Conservation (phyloP, 1,139 yeast species). For the Chernovozyma aurita region DNA sequence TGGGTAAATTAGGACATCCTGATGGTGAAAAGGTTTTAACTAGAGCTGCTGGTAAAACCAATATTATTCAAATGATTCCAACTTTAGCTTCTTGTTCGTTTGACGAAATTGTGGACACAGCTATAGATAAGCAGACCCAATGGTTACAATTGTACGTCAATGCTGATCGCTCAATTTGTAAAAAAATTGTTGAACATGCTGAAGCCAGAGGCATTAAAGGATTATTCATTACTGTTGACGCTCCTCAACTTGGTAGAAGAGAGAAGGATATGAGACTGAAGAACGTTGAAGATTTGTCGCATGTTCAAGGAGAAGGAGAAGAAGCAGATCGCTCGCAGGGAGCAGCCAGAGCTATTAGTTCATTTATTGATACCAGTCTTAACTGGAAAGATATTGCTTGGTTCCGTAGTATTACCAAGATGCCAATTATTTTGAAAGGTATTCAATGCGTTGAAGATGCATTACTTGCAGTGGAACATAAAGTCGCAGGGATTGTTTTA, state of each 20-base stretch:
- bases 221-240: no score
- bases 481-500: constrained; percentile 45
- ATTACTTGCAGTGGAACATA: constrained; percentile 40
- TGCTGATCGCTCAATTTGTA: constrained; percentile 50
- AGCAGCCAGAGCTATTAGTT: constrained; percentile 80
- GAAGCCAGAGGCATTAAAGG: no score
- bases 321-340: constrained; percentile 70
- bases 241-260: no score
- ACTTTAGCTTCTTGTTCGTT: constrained; percentile 73
- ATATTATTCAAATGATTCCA: constrained; percentile 76
- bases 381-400: constrained; percentile 18
- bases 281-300: constrained; percentile 37
- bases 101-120: constrained; percentile 61
- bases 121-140: constrained; percentile 54
- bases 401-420: constrained; percentile 17
- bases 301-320: constrained; percentile 65
- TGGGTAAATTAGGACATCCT: constrained; percentile 70
- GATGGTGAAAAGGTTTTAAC: constrained; percentile 80
- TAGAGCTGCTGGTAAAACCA: constrained; percentile 63
- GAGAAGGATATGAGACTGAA: constrained; percentile 51
- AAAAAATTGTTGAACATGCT: constrained; percentile 59
- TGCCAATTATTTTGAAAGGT: constrained; percentile 46
- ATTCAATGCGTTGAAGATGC: constrained; percentile 50
- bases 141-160: constrained; percentile 93
- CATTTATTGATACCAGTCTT: constrained; percentile 80